phyloP scores from a whole-genome alignment of 116 monocot genomes.

The Phalaenopsis hybrid region DNA sequence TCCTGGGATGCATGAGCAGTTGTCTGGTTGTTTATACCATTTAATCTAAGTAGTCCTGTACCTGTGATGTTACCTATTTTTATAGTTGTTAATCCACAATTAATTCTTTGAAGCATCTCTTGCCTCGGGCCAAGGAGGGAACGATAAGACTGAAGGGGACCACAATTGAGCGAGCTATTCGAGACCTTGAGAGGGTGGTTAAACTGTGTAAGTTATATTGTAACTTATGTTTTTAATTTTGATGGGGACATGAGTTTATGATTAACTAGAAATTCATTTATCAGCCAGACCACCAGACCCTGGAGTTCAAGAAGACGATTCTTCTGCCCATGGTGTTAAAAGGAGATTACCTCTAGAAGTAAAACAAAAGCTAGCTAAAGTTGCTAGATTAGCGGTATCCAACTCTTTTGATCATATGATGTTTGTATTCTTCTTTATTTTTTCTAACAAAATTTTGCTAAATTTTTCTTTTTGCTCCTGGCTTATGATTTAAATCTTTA shows the following conservation, averaged over 20 bases:
- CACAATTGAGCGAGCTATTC: conserved; percentile 80
- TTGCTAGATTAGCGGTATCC: conserved; percentile 89
- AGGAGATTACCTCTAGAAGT: conserved; percentile 87
- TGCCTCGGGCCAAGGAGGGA: conserved; percentile 42
- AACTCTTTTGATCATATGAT: background rate
- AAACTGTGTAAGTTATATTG: conserved; percentile 49
- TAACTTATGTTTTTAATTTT: background rate
- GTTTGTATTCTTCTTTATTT: background rate
- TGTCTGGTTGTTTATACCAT: background rate
- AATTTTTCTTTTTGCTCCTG: background rate
- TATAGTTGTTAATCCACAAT: background rate
- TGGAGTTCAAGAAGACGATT: conserved; percentile 54
- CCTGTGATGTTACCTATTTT: background rate
- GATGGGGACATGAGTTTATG: background rate
- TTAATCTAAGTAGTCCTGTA: background rate
- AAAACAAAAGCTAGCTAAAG: conserved; percentile 91
- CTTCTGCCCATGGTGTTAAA: conserved; percentile 54
- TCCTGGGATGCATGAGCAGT: background rate
- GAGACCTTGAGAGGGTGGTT: conserved; percentile 79
- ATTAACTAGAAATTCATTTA: conserved; percentile 8
- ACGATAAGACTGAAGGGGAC: conserved; percentile 68
- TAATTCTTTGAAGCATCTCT: background rate
- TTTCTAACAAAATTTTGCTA: background rate
- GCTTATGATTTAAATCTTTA: background rate
- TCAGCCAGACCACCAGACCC: conserved; percentile 56